Evolutionary conservation across 495 filamentous ascomycete species (phyloP).

Genomic region (Podospora tetraspora): DNA sequence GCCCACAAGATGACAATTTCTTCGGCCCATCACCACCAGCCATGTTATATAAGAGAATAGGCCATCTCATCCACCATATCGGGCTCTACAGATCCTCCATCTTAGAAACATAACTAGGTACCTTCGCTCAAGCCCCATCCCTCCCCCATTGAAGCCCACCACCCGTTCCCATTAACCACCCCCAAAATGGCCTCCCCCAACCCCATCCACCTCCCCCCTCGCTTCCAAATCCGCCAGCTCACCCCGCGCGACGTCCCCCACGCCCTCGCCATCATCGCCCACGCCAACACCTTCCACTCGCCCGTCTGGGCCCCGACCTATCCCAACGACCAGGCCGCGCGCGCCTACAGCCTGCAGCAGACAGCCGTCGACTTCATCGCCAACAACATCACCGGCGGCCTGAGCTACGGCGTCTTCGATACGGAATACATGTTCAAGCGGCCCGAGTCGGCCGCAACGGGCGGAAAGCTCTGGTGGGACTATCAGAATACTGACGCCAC

Average conservation of each 20-base stretch:
- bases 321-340: constrained; percentile 23
- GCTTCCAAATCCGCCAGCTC: constrained; percentile 36
- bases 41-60: too few relatives aligned
- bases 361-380: constrained; percentile 1
- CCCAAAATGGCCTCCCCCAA: constrained; percentile 8
- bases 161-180: background rate
- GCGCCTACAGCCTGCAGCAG: constrained; percentile 16
- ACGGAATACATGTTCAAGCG: constrained; percentile 41
- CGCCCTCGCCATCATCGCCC: constrained; percentile 33
- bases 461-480: constrained; percentile 43
- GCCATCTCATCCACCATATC: too few relatives aligned
- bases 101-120: too few relatives aligned
- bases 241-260: constrained; percentile 28
- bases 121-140: background rate
- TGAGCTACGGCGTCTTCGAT: constrained; percentile 44
- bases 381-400: constrained; percentile 21
- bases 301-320: constrained; percentile 34
- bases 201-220: constrained; percentile 9
- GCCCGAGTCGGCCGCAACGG: constrained; percentile 32
- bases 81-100: too few relatives aligned
- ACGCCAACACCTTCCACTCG: constrained; percentile 37
- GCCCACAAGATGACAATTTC: too few relatives aligned
- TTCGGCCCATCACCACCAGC: too few relatives aligned
- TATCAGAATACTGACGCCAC: constrained; percentile 10
- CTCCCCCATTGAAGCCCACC: background rate